phyloP scores from a whole-genome alignment of 768 basidiomycete genomes.

The Hericium coralloides region DNA sequence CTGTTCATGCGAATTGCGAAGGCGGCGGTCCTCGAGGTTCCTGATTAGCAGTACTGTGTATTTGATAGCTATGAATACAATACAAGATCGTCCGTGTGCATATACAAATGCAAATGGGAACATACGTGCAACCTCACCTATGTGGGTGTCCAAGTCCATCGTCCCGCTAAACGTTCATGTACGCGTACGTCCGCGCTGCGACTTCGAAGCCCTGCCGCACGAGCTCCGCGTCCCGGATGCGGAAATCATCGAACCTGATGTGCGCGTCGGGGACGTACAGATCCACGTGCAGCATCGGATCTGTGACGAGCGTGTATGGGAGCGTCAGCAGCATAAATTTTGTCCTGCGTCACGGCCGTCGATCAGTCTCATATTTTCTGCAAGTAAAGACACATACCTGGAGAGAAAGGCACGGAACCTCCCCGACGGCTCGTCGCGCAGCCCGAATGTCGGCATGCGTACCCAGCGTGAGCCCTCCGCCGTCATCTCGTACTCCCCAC shows the following conservation, averaged over 20 bases:
- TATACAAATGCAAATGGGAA: too few relatives aligned
- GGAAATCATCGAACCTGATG: conserved; percentile 34
- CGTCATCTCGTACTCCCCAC: conserved; percentile 32
- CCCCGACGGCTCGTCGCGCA: conserved; percentile 8
- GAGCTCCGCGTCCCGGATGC: conserved; percentile 34
- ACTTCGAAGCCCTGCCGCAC: conserved; percentile 21
- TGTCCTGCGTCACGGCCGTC: conserved; percentile 16
- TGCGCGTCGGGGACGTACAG: conserved; percentile 29
- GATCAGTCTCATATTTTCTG: neutral
- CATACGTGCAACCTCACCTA: too few relatives aligned
- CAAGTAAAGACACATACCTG: neutral
- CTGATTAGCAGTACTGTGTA: too few relatives aligned
- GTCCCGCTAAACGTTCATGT: neutral
- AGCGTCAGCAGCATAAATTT: conserved; percentile 16
- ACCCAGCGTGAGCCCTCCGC: conserved; percentile 30
- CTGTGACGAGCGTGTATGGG: conserved; percentile 20
- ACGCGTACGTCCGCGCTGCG: neutral
- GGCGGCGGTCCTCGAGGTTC: too few relatives aligned
- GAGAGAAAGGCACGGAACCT: conserved; percentile 4
- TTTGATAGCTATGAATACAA: too few relatives aligned
- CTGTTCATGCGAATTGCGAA: too few relatives aligned
- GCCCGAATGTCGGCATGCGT: conserved; percentile 19
- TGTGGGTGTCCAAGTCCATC: too few relatives aligned
- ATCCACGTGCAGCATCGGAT: conserved; percentile 27
- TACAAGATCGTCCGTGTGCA: too few relatives aligned